Base-by-base conservation (phyloP, 148 eudicot species). In the Silene conica region DNA sequence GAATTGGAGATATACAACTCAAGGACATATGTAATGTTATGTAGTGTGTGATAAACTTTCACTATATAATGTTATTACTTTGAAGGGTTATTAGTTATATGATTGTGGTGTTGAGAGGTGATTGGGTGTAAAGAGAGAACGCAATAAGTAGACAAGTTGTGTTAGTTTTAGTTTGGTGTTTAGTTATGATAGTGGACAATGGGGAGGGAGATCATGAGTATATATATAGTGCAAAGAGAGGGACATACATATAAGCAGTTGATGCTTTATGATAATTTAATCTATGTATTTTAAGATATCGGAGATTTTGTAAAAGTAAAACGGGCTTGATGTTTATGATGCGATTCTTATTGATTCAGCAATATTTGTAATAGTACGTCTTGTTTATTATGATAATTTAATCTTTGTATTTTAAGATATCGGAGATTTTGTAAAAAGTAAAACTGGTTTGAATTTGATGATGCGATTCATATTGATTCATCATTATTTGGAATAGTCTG, bases 181-280 rank as follows among this genome's bases (percentile, higher is more conserved):
- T 74, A 72, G 64, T 57, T 76, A n/a, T 19, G 57, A 22, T 57
- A 69, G 78, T 63, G 71, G 70, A 50, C 15, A 38, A 61, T 67
- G 70, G 61, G 54, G 55, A 21, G 5, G 11, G 55, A 15, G 5
- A 9, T 19, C 19, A 63, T 38, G 63, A 71, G 76, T 71, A 71
- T 80, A 75, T 80, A 75, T 80, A 80, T 80, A 80, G 67, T 34
- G 59, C 31, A 50, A 45, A 64, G 69, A 48, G 22, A 71, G 65
- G 21, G 38, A 62, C 31, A 62, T 14, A 62, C 48, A 67, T 41
- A 19, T 16, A 67, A 45, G 70, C 28, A 43, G n/a, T 67, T 38
- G 13, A 41, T 41, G 26, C 54, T 19, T 43, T 34, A 31, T 16
- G 31, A 13, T 10, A 12, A 10, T 61, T 50, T 50, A 1, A 7